Base-by-base conservation (phyloP, 192 early-diverging fungal species). In the Geranomyces michiganensis region DNA sequence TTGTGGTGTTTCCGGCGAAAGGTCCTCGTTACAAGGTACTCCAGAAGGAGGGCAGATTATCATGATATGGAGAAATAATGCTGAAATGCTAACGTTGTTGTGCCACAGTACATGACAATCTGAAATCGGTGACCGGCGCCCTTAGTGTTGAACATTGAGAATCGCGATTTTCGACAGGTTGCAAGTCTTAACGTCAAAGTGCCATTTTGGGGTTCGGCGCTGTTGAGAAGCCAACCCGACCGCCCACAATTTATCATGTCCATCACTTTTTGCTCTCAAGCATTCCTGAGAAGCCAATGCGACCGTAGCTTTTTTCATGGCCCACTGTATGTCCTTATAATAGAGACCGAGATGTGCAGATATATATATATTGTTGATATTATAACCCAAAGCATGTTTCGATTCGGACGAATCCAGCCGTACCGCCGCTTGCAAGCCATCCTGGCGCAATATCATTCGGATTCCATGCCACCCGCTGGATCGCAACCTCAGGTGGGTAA, bases 391-490 rank as follows among this genome's bases (percentile, higher is more conserved):
- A 60, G 31, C 58, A 60, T 31, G n/a, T 68, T 36, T 77, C 76
- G 49, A 77, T 41, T 46, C 76, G 53, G 10, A 77, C 71, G 15
- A 77, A 56, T 45, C 76, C 76, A 24, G 47, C 53, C 0, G 70
- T 68, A 19, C 76, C 76, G 7, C 56, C 76, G 10, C 61, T 56
- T 15, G 66, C 71, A 26, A 77, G 43, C 76, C 76, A 77, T 9
- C 47, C 51, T 14, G 71, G 53, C 3, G 71, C 63, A 31, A 14
- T 9, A 0, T 13, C 14, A 58, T 74, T 68, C 2, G 72, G 71
- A 61, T 73, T 73, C 76, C 76, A 77, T 41, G 56, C 62, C 27
- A 81, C 75, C 66, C 74, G 80, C 36, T 82, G 80, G 22, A 82
- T 68, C 15, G 74, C 67, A 26, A 82, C 72, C 44, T 78, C 73